Evolutionary conservation across 192 early-diverging fungal species (phyloP).

Genomic region (Globomyces pollinis-pini): DNA sequence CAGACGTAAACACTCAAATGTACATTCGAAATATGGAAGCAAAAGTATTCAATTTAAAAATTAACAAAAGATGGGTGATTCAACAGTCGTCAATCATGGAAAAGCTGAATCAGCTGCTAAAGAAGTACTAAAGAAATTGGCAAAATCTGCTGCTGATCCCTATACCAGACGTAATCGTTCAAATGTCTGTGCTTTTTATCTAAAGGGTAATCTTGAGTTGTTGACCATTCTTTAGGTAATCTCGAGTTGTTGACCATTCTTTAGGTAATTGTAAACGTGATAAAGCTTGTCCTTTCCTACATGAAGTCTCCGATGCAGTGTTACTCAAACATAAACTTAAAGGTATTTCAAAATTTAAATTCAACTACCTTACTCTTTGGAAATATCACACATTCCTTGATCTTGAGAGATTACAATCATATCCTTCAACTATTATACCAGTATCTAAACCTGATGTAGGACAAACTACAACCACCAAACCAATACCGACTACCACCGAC

Average conservation of each 20-base stretch:
- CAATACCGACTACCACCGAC: neutral
- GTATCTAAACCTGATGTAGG: no score
- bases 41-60: neutral
- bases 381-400: no score
- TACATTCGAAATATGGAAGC: constrained; percentile 10
- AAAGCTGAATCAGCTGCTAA: constrained; percentile 65
- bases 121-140: constrained; percentile 67
- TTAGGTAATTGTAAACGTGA: constrained; percentile 94
- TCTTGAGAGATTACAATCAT: no score
- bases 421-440: no score
- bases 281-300: constrained; percentile 84
- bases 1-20: constrained; percentile 1
- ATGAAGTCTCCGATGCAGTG: constrained; percentile 2
- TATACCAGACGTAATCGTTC: constrained; percentile 86
- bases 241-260: no score
- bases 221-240: constrained; percentile 1
- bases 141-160: constrained; percentile 63
- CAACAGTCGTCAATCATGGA: constrained; percentile 56
- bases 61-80: constrained; percentile 45
- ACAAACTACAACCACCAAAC: neutral
- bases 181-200: constrained; percentile 94
- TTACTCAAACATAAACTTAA: neutral
- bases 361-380: no score
- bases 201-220: no score
- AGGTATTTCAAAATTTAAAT: no score